Evolutionary conservation across 257 asterid genomes (phyloP), one percentile per base, ranked within the genome.

Genomic region (Solanum phureja): DNA sequence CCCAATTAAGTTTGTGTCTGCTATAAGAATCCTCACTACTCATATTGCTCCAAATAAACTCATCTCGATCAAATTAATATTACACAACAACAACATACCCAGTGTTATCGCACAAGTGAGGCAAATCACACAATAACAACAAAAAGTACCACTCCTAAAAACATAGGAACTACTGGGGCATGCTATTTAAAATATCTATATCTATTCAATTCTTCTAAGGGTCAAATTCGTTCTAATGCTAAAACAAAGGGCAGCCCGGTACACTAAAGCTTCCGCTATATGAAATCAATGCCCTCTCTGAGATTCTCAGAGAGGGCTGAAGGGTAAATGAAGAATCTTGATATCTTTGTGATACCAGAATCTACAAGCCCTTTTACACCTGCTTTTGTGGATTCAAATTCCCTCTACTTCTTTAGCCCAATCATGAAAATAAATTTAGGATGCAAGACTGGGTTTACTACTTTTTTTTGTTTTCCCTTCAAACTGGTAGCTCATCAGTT

Each of bases 321-420:
- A 12, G 87, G 87, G 7, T 77, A 42, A 42, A 94, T 88, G 93
- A 94, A 94, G 93, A 94, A 93, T 18, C 88, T 88, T 1, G 98
- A 97, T 14, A 93, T 84, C 34, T 89, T 91, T 16, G 83, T 75
- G 6, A 94, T 75, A 0, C 98, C 98, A 21, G 94, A 94, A 89
- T 95, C 98, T 0, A 92, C 91, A 0, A 93, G 95, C 7, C 98
- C 98, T 86, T 93, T 93, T 7, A 94, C 98, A 38, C 98, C 98
- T 23, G 91, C 93, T 90, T 94, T 31, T 46, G 94, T 89, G 49
- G 89, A 90, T 87, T 91, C 92, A 87, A 94, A 95, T 8, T 90
- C 91, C 91, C 31, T 87, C 93, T 24, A 94, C 93, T 89, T 93
- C 92, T 89, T 87, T 88, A 68, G 90, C 92, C 94, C 95, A 90